Percentiles rank a stretch among this genome's conserved stretches.
These are phyloP conservation scores for Diaporthe vexans DNA, from an alignment of 2,329 filamentous ascomycete genomes.

Conservation along the genomic window DNA sequence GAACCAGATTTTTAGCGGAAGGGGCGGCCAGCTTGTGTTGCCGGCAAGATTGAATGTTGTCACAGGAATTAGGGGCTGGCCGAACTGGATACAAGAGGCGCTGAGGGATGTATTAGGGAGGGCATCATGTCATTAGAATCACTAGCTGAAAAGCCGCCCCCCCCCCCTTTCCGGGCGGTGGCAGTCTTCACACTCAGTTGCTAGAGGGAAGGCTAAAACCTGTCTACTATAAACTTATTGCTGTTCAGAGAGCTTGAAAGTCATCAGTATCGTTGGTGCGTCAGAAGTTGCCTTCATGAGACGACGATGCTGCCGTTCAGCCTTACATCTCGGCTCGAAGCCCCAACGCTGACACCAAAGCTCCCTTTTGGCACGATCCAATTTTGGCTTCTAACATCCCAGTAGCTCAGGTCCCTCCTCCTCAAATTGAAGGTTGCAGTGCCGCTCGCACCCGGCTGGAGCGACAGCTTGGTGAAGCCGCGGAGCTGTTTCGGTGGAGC, in stretches of 20 bases:
- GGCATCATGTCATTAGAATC: not conserved
- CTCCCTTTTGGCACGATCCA: constrained; percentile 68
- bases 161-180: not conserved
- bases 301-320: constrained; percentile 52
- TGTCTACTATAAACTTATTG: not conserved
- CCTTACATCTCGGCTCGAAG: constrained; percentile 62
- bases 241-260: not conserved
- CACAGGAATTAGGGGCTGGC: constrained; percentile 57
- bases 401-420: constrained; percentile 74
- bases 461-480: constrained; percentile 71
- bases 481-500: constrained; percentile 67
- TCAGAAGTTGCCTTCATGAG: not conserved
- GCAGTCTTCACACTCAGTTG: not conserved
- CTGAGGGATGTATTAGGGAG: constrained; percentile 47
- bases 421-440: constrained; percentile 67
- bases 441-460: constrained; percentile 62
- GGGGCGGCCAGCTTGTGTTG: constrained; percentile 63
- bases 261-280: no score
- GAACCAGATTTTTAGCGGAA: constrained; percentile 62
- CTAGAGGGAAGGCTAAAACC: not conserved
- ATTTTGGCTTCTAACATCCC: constrained; percentile 70
- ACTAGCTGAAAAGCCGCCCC: not conserved
- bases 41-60: constrained; percentile 49
- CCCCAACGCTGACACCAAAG: constrained; percentile 59
- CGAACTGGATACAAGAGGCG: constrained; percentile 53